A percentile compares a stretch with the other conserved stretches of the same genome.
These are phyloP conservation scores for Leccinum subtestaceum DNA, from an alignment of 768 basidiomycete genomes.

Conservation along the genomic window DNA sequence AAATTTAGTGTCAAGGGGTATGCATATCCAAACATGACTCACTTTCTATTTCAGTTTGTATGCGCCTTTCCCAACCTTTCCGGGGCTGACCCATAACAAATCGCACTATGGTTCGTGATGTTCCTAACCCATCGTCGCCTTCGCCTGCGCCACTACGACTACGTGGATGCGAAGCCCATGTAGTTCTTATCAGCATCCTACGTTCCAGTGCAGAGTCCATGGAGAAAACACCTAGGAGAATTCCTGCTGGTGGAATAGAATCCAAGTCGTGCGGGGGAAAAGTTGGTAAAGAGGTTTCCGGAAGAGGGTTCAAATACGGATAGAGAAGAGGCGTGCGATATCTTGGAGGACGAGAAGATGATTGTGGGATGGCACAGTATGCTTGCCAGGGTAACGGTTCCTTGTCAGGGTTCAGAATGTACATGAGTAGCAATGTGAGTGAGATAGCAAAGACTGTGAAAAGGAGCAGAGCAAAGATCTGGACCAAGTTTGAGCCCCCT, in stretches of 20 bases:
- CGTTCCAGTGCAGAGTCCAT: conserved; percentile 83
- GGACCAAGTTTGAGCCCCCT: conserved; percentile 22
- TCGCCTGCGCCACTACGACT: conserved; percentile 71
- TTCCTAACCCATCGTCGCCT: conserved; percentile 69
- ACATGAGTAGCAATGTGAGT: conserved; percentile 83
- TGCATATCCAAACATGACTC: conserved; percentile 31
- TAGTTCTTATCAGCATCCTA: conserved; percentile 81
- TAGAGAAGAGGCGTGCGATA: conserved; percentile 40
- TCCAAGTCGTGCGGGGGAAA: conserved; percentile 80
- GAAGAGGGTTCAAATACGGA: conserved; percentile 36
- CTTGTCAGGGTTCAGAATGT: conserved; percentile 95
- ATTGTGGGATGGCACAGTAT: conserved; percentile 76
- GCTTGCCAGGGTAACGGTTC: conserved; percentile 91
- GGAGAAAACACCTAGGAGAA: conserved; percentile 89
- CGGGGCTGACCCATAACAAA: conserved; percentile 88
- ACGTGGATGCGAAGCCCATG: conserved; percentile 82
- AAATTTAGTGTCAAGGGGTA: conserved; percentile 3
- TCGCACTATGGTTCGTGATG: conserved; percentile 80
- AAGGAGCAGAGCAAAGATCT: conserved; percentile 72
- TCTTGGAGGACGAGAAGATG: conserved; percentile 42
- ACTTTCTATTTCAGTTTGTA: conserved; percentile 92
- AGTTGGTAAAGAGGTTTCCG: conserved; percentile 30
- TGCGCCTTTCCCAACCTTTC: conserved; percentile 71
- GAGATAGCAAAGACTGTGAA: conserved; percentile 79
- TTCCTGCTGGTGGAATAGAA: conserved; percentile 72